Evolutionary conservation across 257 asterid species (phyloP).

Genomic region (Solanum infundibuliforme): DNA sequence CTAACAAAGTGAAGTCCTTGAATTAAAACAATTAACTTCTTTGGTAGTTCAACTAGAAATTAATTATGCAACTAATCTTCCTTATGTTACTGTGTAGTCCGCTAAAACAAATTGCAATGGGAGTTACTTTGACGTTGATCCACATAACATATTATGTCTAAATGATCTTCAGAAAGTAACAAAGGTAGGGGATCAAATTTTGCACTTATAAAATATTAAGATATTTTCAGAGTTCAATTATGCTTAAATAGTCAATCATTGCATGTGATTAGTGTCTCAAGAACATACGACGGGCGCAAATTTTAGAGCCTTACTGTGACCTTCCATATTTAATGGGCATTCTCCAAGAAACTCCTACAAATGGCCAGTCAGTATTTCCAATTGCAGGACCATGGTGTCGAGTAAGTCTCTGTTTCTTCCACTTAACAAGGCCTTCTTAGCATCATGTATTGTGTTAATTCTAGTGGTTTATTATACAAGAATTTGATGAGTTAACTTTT

Average conservation of each 20-base stretch:
- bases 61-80: background rate
- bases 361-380: background rate
- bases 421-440: background rate
- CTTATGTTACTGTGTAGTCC: slow-evolving; percentile 1
- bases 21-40: background rate
- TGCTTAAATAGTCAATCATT: background rate
- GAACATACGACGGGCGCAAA: background rate
- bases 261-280: background rate
- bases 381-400: background rate
- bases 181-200: background rate
- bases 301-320: slow-evolving; percentile 1
- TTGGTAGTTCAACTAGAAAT: background rate
- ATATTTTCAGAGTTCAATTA: background rate
- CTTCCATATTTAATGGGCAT: background rate
- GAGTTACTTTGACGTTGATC: background rate
- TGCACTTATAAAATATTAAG: background rate
- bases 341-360: background rate
- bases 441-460: background rate
- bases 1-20: background rate
- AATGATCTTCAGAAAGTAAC: slow-evolving; percentile 1
- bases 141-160: background rate
- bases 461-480: background rate
- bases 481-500: background rate
- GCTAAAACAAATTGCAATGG: slow-evolving; percentile 9
- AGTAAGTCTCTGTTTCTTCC: background rate